These are phyloP conservation scores for Diaporthe longicolla DNA, from an alignment of 2,329 filamentous ascomycete species.

Conservation along the genomic window DNA sequence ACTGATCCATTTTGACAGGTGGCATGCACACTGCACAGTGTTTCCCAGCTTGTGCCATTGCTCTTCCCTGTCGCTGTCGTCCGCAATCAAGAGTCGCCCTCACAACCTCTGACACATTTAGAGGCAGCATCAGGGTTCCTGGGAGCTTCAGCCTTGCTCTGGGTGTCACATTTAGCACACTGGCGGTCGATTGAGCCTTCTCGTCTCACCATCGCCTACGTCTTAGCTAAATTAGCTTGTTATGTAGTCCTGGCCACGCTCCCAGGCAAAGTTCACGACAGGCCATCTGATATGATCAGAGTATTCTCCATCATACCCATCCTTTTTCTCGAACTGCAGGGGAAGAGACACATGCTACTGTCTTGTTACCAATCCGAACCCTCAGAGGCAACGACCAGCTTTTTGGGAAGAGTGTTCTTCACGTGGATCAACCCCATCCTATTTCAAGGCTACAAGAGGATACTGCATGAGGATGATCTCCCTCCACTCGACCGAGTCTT, in stretches of 20 bases:
- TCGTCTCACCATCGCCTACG: conserved; percentile 45
- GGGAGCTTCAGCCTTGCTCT: conserved; percentile 37
- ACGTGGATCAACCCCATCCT: conserved; percentile 53
- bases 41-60: neutral
- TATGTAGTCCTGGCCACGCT: conserved; percentile 43
- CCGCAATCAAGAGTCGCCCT: neutral
- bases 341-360: conserved; percentile 44
- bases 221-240: conserved; percentile 44
- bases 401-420: conserved; percentile 50
- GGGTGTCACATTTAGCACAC: conserved; percentile 46
- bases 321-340: conserved; percentile 44
- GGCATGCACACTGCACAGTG: neutral
- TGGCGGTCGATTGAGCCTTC: conserved; percentile 45
- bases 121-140: conserved; percentile 6
- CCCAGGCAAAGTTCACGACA: conserved; percentile 17
- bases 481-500: conserved; percentile 48
- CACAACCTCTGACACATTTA: conserved; percentile 2
- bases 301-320: conserved; percentile 47
- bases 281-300: conserved; percentile 2
- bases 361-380: conserved; percentile 41
- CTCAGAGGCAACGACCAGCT: conserved; percentile 48
- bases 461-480: conserved; percentile 46
- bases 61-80: neutral
- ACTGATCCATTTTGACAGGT: neutral
- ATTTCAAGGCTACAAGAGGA: conserved; percentile 47